These are phyloP conservation scores for Aspergillus calidoustus DNA, from an alignment of 2,329 filamentous ascomycete species.

Conservation along the genomic window DNA sequence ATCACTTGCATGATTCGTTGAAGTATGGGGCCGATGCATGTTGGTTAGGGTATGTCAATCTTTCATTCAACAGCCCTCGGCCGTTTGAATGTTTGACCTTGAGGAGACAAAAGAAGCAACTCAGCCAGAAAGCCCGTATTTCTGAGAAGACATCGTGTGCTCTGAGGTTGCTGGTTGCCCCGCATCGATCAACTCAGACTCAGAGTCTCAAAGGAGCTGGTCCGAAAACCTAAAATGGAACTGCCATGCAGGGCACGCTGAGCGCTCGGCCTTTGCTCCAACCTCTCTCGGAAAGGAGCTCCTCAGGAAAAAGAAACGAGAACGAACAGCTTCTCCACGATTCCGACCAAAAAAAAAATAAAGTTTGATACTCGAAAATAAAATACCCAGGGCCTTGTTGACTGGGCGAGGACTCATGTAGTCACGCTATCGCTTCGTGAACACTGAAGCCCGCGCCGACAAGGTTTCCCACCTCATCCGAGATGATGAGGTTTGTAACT, in stretches of 20 bases:
- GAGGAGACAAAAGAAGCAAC: not conserved
- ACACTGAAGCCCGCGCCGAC: not conserved
- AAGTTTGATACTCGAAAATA: constrained; percentile 17
- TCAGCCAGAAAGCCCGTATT: not conserved
- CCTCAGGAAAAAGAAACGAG: constrained; percentile 1
- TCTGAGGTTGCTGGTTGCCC: constrained; percentile 12
- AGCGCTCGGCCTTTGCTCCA: constrained; percentile 3
- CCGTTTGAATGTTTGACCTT: not conserved
- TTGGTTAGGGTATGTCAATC: not conserved
- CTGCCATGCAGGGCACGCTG: constrained; percentile 12
- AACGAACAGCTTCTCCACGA: constrained; percentile 14
- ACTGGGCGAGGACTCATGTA: not conserved
- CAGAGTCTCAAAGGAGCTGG: constrained; percentile 5
- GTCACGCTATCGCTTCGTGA: constrained; percentile 1
- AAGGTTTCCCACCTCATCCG: constrained; percentile 1
- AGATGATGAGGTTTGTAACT: constrained; percentile 9
- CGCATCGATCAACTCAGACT: constrained; percentile 15
- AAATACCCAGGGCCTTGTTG: not conserved
- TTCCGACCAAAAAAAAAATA: constrained; percentile 7
- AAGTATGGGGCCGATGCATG: constrained; percentile 3
- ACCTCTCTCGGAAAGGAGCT: constrained; percentile 10
- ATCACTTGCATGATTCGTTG: constrained; percentile 16
- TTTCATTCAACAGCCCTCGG: not conserved
- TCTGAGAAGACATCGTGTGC: constrained; percentile 13
- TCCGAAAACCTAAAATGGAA: constrained; percentile 9